Evolutionary conservation across 2,329 filamentous ascomycete species (phyloP), one percentile per base, ranked within the genome.

Genomic region (Aspergillus japonicus): DNA sequence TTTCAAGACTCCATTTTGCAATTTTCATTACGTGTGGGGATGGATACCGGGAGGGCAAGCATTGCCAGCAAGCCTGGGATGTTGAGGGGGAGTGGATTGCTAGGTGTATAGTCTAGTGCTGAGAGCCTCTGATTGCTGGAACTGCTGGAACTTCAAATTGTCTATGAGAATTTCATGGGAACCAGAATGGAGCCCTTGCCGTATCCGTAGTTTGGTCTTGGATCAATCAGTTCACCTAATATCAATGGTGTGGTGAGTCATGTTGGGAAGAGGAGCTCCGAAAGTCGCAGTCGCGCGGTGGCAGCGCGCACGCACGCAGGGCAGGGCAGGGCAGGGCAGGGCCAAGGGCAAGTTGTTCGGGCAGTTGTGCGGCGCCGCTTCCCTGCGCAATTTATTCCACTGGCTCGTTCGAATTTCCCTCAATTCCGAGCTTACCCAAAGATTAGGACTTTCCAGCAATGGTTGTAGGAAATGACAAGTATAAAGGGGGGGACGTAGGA

Each of bases 11-110:
- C 39, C 39, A 57, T 62, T 53, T 42, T 24, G 51, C 56, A 33
- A 16, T 64, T 59, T 61, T 47, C 19, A 62, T 62, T 64, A 61
- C 56, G 57, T 62, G 64, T 57, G 52, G 51, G 47, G 47, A 42
- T 19, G 24, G 21, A 35, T 31, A 55, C 57, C 50, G 50, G 48
- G 39, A 44, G 57, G n/a, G 39, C 39, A 44, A 44, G 39, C 39
- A 44, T 44, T 44, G 39, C 39, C 39, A 44, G 39, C 39, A 44
- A 16, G 33, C 14, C 14, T 35, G 7, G 26, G 26, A 29, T 29
- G 26, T 29, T 29, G 26, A 7, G 7, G 26, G 26, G 24, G 24
- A 23, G 26, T 29, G 26, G 26, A 8, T 29, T 29, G 7, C 26
- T 29, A 29, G 26, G 26, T 29, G 26, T 29, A 8, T 29, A 29